These are phyloP conservation scores for Flaveria ramosissima DNA, from an alignment of 129 eudicot genomes.

Conservation along the genomic window DNA sequence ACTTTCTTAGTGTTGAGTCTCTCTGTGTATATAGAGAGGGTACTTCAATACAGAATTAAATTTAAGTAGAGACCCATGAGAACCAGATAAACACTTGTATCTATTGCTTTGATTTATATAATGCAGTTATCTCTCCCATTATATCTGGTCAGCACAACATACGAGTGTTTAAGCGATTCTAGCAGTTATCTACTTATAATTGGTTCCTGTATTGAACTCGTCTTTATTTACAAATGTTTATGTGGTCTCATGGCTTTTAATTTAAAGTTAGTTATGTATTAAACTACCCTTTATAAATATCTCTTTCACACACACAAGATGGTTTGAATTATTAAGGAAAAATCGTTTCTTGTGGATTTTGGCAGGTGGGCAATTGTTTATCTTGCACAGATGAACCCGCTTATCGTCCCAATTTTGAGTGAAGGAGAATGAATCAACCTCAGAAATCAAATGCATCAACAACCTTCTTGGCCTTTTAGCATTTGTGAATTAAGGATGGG, in stretches of 20 bases:
- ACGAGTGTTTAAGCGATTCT: neutral
- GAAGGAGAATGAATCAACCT: slow-evolving; percentile 57
- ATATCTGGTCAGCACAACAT: neutral
- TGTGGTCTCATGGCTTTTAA: neutral
- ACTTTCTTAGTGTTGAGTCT: too few relatives aligned
- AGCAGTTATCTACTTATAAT: neutral
- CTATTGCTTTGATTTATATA: neutral
- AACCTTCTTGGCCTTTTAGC: slow-evolving; percentile 25
- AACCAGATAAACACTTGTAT: neutral
- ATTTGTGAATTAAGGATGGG: slow-evolving; percentile 35
- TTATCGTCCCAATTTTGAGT: slow-evolving; percentile 74
- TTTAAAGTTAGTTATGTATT: neutral
- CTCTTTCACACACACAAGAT: too few relatives aligned
- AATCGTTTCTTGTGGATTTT: slow-evolving; percentile 19
- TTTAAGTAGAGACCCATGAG: neutral
- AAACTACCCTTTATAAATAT: neutral
- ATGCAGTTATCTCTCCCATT: neutral
- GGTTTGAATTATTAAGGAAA: neutral
- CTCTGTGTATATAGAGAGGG: too few relatives aligned
- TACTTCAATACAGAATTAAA: too few relatives aligned
- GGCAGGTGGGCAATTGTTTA: slow-evolving; percentile 95
- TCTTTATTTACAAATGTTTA: neutral
- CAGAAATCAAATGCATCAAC: slow-evolving; percentile 11
- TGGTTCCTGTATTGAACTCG: neutral
- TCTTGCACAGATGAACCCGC: slow-evolving; percentile 89